phyloP scores from a whole-genome alignment of 768 basidiomycete genomes.

The Clitopilus hobsonii region DNA sequence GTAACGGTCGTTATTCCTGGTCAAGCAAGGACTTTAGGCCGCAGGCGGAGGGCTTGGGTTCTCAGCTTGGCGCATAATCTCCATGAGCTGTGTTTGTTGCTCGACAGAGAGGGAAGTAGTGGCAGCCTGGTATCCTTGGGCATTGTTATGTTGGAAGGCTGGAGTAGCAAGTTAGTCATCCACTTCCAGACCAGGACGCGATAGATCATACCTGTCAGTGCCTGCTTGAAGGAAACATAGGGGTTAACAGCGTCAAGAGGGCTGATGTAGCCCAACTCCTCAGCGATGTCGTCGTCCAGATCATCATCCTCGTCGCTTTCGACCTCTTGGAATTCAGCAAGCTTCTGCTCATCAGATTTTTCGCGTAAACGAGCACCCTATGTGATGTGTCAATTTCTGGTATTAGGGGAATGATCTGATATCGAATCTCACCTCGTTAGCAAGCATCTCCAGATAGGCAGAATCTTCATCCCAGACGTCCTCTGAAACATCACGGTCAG shows the following conservation, averaged over 20 bases:
- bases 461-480: conserved; percentile 92
- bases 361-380: conserved; percentile 74
- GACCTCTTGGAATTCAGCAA: conserved; percentile 50
- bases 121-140: conserved; percentile 60
- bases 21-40: not conserved
- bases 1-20: no score
- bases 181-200: not conserved
- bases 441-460: conserved; percentile 82
- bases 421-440: conserved; percentile 56
- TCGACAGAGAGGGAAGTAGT: conserved; percentile 71
- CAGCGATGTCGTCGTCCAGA: conserved; percentile 63
- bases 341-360: conserved; percentile 48
- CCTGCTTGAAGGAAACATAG: conserved; percentile 74
- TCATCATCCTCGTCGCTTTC: conserved; percentile 54
- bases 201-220: conserved; percentile 59
- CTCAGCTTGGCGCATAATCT: conserved; percentile 75
- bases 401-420: not conserved
- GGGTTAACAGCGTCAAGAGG: conserved; percentile 77
- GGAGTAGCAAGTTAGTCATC: conserved; percentile 3
- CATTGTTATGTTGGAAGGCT: conserved; percentile 79
- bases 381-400: not conserved
- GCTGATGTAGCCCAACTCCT: conserved; percentile 85
- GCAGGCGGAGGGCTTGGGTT: conserved; percentile 9
- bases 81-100: conserved; percentile 79
- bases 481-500: conserved; percentile 34